These are phyloP conservation scores for Citeromyces matritensis DNA, from an alignment of 805 yeast species.

Conservation along the genomic window DNA sequence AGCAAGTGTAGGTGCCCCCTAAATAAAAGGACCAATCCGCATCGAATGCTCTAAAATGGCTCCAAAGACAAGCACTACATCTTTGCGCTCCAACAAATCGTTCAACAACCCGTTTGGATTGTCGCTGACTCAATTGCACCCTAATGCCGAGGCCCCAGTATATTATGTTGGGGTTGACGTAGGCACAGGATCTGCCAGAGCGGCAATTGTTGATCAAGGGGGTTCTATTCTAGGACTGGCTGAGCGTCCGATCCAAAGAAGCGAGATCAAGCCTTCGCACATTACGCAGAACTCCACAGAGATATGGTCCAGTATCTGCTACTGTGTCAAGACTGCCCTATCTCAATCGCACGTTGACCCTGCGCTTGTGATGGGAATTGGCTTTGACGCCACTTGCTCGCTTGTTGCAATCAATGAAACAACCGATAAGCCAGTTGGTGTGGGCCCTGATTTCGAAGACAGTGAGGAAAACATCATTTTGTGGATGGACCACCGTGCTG, in stretches of 20 bases:
- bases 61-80: no score
- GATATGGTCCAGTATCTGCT: conserved; percentile 82
- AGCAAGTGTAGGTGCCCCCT: no score
- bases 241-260: conserved; percentile 66
- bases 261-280: conserved; percentile 55
- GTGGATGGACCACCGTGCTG: conserved; percentile 99
- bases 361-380: conserved; percentile 62
- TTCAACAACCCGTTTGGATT: conserved; percentile 19
- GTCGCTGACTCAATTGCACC: conserved; percentile 13
- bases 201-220: conserved; percentile 71
- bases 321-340: conserved; percentile 63
- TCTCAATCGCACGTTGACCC: conserved; percentile 65
- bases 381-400: conserved; percentile 97
- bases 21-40: no score
- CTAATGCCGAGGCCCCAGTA: conserved; percentile 10
- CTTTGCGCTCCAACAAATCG: conserved; percentile 7
- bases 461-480: conserved; percentile 68
- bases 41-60: no score
- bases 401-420: conserved; percentile 62
- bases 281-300: conserved; percentile 83
- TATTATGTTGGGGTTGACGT: conserved; percentile 28
- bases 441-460: conserved; percentile 80
- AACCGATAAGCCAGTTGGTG: conserved; percentile 61
- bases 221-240: conserved; percentile 74
- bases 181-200: conserved; percentile 97